Percentiles rank a stretch among this genome's conserved stretches.
Conservation (phyloP, 78 protist species). For the Guillardia theta region DNA sequence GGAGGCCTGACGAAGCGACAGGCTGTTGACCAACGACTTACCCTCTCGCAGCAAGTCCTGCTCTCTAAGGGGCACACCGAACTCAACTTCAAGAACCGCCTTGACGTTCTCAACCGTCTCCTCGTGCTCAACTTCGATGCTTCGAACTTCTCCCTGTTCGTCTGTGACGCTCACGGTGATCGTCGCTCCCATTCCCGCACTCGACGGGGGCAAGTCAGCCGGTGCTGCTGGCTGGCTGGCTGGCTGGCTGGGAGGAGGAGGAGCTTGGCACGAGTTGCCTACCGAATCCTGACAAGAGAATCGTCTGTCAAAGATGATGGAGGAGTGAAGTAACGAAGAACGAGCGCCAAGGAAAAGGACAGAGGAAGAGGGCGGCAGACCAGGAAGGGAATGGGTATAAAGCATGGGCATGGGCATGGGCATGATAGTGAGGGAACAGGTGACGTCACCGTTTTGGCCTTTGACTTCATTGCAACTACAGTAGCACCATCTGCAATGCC, state of each 20-base stretch:
- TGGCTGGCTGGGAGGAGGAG: background rate
- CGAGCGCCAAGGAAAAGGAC: no score
- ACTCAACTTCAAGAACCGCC: conserved; percentile 27
- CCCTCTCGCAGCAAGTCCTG: background rate
- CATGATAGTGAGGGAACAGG: background rate
- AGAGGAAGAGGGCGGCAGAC: no score
- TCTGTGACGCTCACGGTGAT: background rate
- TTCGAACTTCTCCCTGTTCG: background rate
- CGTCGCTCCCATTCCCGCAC: background rate
- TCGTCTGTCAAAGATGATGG: background rate
- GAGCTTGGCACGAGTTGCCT: no score
- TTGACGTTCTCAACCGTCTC: conserved; percentile 19
- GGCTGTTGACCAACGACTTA: background rate
- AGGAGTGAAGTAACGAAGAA: no score
- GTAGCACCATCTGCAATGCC: background rate
- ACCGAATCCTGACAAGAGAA: background rate
- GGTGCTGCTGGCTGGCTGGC: background rate
- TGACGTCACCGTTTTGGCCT: background rate
- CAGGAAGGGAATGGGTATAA: no score
- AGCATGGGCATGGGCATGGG: background rate
- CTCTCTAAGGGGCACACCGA: background rate
- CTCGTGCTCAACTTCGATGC: background rate
- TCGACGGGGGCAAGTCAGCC: background rate
- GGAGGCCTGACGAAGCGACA: background rate
- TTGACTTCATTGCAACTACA: background rate